phyloP scores from a whole-genome alignment of 75 land plant species.

The Sequoia sempervirens region DNA sequence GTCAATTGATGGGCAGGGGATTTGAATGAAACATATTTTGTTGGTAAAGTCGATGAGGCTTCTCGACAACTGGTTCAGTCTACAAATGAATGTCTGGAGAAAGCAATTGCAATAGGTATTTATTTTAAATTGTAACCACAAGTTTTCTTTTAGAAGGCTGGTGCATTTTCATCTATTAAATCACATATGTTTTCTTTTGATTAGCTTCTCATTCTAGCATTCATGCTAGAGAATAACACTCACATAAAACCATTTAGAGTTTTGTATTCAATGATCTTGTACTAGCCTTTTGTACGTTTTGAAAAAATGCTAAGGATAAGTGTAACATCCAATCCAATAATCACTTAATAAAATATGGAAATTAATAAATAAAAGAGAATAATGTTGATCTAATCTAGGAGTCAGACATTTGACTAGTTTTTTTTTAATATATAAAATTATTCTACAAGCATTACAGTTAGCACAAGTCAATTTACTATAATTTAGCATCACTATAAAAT shows the following conservation, averaged over 20 bases:
- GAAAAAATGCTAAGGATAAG: background rate
- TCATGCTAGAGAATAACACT: background rate
- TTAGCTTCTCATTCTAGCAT: background rate
- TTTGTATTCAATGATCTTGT: background rate
- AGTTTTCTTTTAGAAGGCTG: constrained; percentile 8
- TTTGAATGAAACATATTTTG: constrained; percentile 92
- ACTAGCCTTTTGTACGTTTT: background rate
- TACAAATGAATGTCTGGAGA: constrained; percentile 96
- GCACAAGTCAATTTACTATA: too few relatives aligned
- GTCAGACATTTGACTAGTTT: too few relatives aligned
- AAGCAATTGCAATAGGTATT: constrained; percentile 87
- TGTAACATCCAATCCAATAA: too few relatives aligned
- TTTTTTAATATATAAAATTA: too few relatives aligned
- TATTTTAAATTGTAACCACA: background rate
- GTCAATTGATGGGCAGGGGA: constrained; percentile 61
- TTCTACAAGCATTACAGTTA: too few relatives aligned
- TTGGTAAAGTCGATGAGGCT: constrained; percentile 88
- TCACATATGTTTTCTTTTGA: background rate
- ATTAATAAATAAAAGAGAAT: too few relatives aligned
- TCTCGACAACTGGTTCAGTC: constrained; percentile 73
- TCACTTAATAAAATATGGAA: too few relatives aligned
- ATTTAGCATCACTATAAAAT: too few relatives aligned
- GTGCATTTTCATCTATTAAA: background rate
- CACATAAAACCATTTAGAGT: background rate
- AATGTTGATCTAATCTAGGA: too few relatives aligned